Base-by-base conservation (phyloP, 495 filamentous ascomycete genomes). In the Rostrohypoxylon terebratum region DNA sequence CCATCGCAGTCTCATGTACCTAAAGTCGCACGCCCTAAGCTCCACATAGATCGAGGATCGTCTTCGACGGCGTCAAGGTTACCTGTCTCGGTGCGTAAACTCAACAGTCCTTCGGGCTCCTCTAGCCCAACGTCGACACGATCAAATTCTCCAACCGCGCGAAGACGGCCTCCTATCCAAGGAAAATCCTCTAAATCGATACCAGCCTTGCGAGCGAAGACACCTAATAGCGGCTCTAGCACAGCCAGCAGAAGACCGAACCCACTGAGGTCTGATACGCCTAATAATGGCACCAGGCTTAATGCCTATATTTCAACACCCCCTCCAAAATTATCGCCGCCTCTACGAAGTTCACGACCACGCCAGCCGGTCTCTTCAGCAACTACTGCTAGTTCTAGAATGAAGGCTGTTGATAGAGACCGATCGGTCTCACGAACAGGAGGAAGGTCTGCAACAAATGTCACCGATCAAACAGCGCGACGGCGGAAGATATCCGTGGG, bases 321-420 rank as follows among this genome's bases (percentile, higher is more conserved):
- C 21, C 72, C 78, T 8, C 81, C 85, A 2, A 88, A 87, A 66
- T 71, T 82, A 25, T 88, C 86, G 4, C 94, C 94, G 0, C 90
- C 89, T 11, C 82, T 97, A 20, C 88, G 94, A 64, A 94, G 93
- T 70, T 97, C 94, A 9, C 85, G 92, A 44, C 92, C 93, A 18
- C 85, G 94, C 31, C 90, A 92, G 77, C 91, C 92, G 9, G 90
- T 97, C 33, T 93, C 93, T 33, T 84, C 87, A 45, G 91, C 91
- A n/a, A 83, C 86, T 9, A 89, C 90, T 1, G 83, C 87, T 50
- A 87, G 88, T 21, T 90, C 91, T 8, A 89, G 90, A 67, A 87
- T 89, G 63, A 89, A 85, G 59, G 81, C 77, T 20, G 74, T 79
- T 1, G 83, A 84, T 58, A 80, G 81, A 63, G 74, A 78, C 13